Percentiles rank a stretch among this genome's conserved stretches.
phyloP scores from a whole-genome alignment of 345 rosid genomes.

The Erysimum cheiranthoides region DNA sequence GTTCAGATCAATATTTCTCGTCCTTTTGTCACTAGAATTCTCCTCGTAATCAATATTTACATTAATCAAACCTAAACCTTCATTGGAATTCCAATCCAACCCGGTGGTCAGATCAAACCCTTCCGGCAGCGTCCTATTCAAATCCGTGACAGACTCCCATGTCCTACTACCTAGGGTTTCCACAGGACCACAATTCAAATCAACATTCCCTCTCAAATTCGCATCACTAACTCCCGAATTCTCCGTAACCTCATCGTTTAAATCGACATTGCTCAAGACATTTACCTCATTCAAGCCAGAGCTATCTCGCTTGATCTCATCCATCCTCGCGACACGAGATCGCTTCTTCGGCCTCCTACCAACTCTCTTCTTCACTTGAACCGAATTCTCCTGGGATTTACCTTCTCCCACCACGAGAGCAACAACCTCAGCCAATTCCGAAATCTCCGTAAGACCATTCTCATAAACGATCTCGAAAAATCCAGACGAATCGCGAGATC shows the following conservation, averaged over 20 bases:
- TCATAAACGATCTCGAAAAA: conserved; percentile 64
- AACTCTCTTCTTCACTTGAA: conserved; percentile 45
- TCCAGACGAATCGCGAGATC: conserved; percentile 66
- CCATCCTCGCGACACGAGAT: conserved; percentile 48
- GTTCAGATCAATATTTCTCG: conserved; percentile 73
- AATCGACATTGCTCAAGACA: conserved; percentile 50
- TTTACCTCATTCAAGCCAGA: conserved; percentile 38
- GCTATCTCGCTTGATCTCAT: conserved; percentile 40
- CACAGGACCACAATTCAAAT: conserved; percentile 46
- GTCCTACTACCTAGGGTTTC: conserved; percentile 41
- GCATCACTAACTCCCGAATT: conserved; percentile 44
- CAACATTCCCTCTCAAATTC: conserved; percentile 48
- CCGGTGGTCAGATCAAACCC: conserved; percentile 72
- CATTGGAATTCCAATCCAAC: conserved; percentile 69
- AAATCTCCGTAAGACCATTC: conserved; percentile 71
- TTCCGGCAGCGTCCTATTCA: conserved; percentile 44
- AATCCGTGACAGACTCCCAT: conserved; percentile 35
- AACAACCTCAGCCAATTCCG: conserved; percentile 52
- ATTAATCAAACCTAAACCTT: conserved; percentile 47
- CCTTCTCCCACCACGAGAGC: conserved; percentile 47
- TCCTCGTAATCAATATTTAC: conserved; percentile 37
- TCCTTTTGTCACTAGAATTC: conserved; percentile 43
- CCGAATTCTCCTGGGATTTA: conserved; percentile 31
- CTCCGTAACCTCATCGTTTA: conserved; percentile 50
- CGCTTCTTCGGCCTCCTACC: conserved; percentile 60